These are phyloP conservation scores for Suillus placidus DNA, from an alignment of 768 basidiomycete genomes.

Conservation along the genomic window DNA sequence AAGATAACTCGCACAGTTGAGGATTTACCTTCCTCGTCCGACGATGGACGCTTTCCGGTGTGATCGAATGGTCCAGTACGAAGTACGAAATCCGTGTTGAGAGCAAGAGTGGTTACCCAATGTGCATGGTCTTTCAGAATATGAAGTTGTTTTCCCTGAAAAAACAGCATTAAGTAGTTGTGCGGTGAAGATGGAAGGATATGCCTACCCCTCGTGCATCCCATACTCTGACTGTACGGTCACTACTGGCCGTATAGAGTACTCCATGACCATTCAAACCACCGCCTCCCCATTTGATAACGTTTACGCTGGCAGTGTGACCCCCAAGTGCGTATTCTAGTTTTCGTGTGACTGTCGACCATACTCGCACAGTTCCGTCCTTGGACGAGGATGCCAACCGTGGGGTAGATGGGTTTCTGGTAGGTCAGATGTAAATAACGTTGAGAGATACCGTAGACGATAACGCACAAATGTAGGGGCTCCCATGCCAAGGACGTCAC, in stretches of 20 bases:
- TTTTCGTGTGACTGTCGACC: constrained; percentile 74
- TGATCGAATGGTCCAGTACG: constrained; percentile 96
- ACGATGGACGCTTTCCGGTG: constrained; percentile 71
- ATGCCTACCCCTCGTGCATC: constrained; percentile 70
- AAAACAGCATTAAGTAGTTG: constrained; percentile 11
- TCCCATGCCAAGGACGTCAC: constrained; percentile 96
- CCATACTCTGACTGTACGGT: constrained; percentile 94
- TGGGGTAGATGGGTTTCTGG: constrained; percentile 74
- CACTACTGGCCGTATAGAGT: constrained; percentile 93
- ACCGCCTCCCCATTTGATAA: constrained; percentile 94
- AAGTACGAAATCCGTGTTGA: constrained; percentile 94
- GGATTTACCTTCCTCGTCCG: constrained; percentile 77
- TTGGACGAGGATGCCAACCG: constrained; percentile 95
- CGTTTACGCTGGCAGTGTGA: constrained; percentile 92
- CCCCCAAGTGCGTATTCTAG: constrained; percentile 88
- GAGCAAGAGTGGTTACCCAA: constrained; percentile 96
- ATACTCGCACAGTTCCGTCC: constrained; percentile 94
- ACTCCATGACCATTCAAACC: constrained; percentile 66
- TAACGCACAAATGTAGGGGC: constrained; percentile 83
- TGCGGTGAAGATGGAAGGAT: constrained; percentile 9
- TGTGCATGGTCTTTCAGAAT: constrained; percentile 95
- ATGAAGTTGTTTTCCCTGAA: constrained; percentile 79
- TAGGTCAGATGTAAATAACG: constrained; percentile 8
- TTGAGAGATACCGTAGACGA: constrained; percentile 8
- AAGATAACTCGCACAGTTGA: background rate